Conservation (phyloP, 495 filamentous ascomycete genomes). For the Penicillium roqueforti region DNA sequence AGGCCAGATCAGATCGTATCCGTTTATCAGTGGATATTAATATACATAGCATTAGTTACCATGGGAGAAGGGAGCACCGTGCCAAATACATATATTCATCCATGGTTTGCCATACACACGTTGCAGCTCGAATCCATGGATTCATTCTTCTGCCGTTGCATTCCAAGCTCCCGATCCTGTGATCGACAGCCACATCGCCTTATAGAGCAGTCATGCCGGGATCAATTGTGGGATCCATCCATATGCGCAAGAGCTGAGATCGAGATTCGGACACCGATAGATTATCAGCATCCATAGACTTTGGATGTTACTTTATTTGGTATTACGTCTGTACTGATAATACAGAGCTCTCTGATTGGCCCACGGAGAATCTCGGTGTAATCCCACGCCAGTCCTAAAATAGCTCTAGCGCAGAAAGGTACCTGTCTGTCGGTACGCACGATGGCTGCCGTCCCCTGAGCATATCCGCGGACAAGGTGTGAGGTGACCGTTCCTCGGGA, state of each 20-base stretch:
- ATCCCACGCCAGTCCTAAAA: background rate
- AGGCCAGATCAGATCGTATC: slow-evolving; percentile 5
- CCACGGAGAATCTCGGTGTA: slow-evolving; percentile 37
- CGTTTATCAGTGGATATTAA: background rate
- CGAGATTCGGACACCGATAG: background rate
- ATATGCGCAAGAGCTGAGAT: background rate
- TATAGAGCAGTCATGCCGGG: slow-evolving; percentile 9
- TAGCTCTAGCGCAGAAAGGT: slow-evolving; percentile 15
- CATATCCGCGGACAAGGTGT: background rate
- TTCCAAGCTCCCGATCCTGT: slow-evolving; percentile 21
- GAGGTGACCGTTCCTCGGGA: background rate
- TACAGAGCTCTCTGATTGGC: slow-evolving; percentile 23
- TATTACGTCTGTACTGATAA: background rate
- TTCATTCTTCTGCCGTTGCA: slow-evolving; percentile 18
- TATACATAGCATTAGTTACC: background rate
- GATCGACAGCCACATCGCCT: slow-evolving; percentile 21
- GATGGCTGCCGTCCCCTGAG: background rate
- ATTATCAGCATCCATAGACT: background rate
- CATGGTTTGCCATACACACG: background rate
- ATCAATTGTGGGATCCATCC: slow-evolving; percentile 7
- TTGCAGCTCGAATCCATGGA: slow-evolving; percentile 3
- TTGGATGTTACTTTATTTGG: background rate
- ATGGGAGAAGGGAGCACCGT: slow-evolving; percentile 1
- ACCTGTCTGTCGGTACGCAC: slow-evolving; percentile 27
- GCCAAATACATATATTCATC: no score